These are phyloP conservation scores for Aspergillus transmontanensis DNA, from an alignment of 2,329 filamentous ascomycete species.

Conservation along the genomic window DNA sequence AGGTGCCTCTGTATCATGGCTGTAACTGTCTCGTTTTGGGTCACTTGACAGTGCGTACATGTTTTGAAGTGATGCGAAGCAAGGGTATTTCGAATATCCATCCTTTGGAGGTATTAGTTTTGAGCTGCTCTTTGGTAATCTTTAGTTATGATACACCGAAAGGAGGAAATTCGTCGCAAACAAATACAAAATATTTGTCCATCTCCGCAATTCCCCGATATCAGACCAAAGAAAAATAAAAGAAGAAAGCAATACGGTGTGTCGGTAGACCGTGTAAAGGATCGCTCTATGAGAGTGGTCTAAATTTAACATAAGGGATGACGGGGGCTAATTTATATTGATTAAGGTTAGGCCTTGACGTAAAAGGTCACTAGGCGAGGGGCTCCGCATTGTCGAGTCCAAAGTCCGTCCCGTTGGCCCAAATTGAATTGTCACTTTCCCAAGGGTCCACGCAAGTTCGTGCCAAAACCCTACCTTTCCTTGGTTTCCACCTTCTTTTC, in stretches of 20 bases:
- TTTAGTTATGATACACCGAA: background rate
- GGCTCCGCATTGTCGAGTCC: conserved; percentile 26
- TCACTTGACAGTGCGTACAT: background rate
- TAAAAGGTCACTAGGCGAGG: conserved; percentile 17
- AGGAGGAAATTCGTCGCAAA: background rate
- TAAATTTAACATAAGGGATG: background rate
- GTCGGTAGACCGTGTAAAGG: background rate
- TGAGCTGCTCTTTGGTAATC: background rate
- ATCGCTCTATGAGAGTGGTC: background rate
- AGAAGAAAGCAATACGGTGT: too few species aligned
- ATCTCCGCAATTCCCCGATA: background rate
- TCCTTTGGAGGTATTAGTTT: background rate
- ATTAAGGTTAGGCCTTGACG: conserved; percentile 1
- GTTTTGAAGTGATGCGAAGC: background rate
- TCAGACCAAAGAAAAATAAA: too few species aligned
- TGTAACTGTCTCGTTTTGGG: background rate
- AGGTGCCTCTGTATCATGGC: background rate
- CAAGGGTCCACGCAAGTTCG: background rate
- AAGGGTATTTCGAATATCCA: background rate
- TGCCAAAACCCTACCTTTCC: background rate
- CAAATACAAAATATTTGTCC: background rate
- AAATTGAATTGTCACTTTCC: conserved; percentile 10
- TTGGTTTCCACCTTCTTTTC: background rate
- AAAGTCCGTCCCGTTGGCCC: conserved; percentile 18
- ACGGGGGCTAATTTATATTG: conserved; percentile 5